Conservation (phyloP, 305 asterid genomes). For the Rubia balearica region DNA sequence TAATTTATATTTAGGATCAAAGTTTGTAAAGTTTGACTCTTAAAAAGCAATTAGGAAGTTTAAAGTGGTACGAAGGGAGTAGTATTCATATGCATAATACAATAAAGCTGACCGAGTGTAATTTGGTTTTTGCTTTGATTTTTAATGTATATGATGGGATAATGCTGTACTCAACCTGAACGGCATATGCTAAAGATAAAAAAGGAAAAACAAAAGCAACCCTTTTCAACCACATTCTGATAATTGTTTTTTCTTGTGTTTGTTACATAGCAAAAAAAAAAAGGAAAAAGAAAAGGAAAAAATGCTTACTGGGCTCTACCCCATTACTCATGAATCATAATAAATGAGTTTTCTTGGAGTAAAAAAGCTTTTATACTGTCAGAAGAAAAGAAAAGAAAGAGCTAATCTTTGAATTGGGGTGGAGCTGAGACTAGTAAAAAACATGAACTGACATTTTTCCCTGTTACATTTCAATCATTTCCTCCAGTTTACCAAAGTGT, state of each 20-base stretch:
- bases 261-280: background rate
- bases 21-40: too few relatives aligned
- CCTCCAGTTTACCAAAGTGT: slow-evolving; percentile 30
- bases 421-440: slow-evolving; percentile 19
- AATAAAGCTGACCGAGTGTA: slow-evolving; percentile 15
- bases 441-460: slow-evolving; percentile 16
- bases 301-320: slow-evolving; percentile 34
- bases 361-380: slow-evolving; percentile 23
- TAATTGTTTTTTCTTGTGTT: slow-evolving; percentile 66
- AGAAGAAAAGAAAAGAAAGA: background rate
- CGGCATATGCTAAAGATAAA: slow-evolving; percentile 24
- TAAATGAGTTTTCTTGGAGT: slow-evolving; percentile 27
- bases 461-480: slow-evolving; percentile 27
- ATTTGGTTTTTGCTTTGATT: slow-evolving; percentile 20
- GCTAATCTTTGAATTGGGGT: slow-evolving; percentile 18
- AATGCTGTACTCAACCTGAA: slow-evolving; percentile 53
- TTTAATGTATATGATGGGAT: slow-evolving; percentile 49
- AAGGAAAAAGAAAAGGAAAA: slow-evolving; percentile 23
- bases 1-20: too few relatives aligned
- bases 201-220: slow-evolving; percentile 24
- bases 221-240: slow-evolving; percentile 32
- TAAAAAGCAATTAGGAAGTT: too few relatives aligned
- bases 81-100: background rate
- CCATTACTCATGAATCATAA: slow-evolving; percentile 17
- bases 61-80: too few relatives aligned